These are phyloP conservation scores for Kandelia obovata DNA, from an alignment of 345 rosid genomes.

Conservation along the genomic window DNA sequence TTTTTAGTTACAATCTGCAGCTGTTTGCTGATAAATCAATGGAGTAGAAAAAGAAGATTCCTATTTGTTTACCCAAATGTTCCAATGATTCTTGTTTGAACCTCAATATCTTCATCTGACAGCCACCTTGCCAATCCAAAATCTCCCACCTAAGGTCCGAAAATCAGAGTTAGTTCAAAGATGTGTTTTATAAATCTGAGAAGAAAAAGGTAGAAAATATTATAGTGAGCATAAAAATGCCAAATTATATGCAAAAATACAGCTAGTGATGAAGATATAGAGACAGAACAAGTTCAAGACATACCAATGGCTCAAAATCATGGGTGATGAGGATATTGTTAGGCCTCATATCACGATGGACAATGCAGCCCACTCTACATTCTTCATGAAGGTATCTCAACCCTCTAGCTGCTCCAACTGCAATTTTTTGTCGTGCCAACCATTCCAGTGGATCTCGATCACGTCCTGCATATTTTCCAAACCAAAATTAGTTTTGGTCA, in stretches of 20 bases:
- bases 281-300: conserved; percentile 14
- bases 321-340: conserved; percentile 97
- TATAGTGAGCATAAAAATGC: neutral
- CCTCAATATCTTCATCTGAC: conserved; percentile 89
- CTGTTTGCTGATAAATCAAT: conserved; percentile 3
- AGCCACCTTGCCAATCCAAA: conserved; percentile 99
- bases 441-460: conserved; percentile 61
- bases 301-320: conserved; percentile 96
- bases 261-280: neutral
- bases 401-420: conserved; percentile 98
- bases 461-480: conserved; percentile 38
- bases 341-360: conserved; percentile 99
- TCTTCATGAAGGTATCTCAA: conserved; percentile 98
- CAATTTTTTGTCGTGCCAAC: conserved; percentile 87
- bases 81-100: conserved; percentile 93
- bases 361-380: conserved; percentile 99
- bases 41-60: conserved; percentile 7
- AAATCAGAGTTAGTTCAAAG: conserved; percentile 8
- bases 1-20: conserved; percentile 4
- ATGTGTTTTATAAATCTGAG: neutral
- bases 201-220: neutral
- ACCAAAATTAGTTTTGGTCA: neutral
- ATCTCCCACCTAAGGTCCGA: conserved; percentile 77
- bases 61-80: conserved; percentile 74
- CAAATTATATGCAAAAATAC: neutral